Evolutionary conservation across 202 grass and related monocot species (phyloP), one percentile per base, ranked within the genome.

Genomic region (Setaria italica): DNA sequence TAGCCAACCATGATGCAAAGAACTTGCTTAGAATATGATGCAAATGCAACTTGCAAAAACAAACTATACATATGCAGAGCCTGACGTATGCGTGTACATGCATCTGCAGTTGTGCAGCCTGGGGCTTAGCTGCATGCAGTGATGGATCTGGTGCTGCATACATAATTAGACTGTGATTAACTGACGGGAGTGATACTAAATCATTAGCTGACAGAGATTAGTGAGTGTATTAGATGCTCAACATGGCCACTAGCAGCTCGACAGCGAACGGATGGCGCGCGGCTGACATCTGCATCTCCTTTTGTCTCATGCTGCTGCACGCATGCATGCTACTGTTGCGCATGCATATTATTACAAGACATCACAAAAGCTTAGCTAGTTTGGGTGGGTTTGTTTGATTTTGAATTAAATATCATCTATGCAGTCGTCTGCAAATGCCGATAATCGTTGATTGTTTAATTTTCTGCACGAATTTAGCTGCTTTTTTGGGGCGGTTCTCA

Each of bases 231-330:
- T 78, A 62, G 41, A 78, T 78, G 70, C 59, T 35, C 63, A 84
- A 56, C 32, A 74, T 83, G 84, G 16, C 58, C 74, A 85, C 43
- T 83, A 46, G 43, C 43, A 46, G 64, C 37, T 81, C 14, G 80
- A 53, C 83, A 76, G 54, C 45, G 4, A 74, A 48, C 9, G 43
- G 0, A 20, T 20, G 16, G 39, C 39, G 43, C 43, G 20, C 55
- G 9, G 54, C 46, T 64, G 62, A 55, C 80, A 76, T 84, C 25
- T 46, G 69, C 16, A 33, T 2, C 32, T 13, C 2, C 43, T 45
- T 62, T 87, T 84, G 81, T 87, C 76, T 87, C 46, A 77, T 81
- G 70, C 70, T 87, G 75, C 72, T 57, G 19, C 51, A 19, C 6
- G 17, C 17, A 8, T 72, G 65, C 86, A 83, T 82, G 70, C 51